Percentiles rank a stretch among this genome's conserved stretches.
Evolutionary conservation across 352 stramenopile species (phyloP).

Genomic region (Phytophthora aleatoria): DNA sequence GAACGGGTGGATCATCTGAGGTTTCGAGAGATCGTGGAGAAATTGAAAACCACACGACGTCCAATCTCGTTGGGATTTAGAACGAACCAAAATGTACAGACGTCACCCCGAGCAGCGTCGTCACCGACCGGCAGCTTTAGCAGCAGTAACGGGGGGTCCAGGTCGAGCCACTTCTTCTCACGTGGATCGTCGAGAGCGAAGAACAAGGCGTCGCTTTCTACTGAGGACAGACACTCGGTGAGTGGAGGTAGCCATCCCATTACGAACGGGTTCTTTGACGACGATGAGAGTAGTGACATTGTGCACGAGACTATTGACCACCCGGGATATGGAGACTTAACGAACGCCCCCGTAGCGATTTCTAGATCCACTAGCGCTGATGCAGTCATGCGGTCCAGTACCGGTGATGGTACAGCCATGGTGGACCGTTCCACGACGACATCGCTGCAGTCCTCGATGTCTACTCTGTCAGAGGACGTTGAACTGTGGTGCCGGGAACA

Average conservation of each 20-base stretch:
- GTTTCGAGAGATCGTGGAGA: constrained; percentile 81
- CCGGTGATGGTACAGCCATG: constrained; percentile 3
- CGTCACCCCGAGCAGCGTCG: constrained; percentile 48
- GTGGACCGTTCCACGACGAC: constrained; percentile 46
- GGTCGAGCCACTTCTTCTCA: constrained; percentile 24
- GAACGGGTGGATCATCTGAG: constrained; percentile 58
- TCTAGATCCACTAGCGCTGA: constrained; percentile 1
- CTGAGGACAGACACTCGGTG: constrained; percentile 19
- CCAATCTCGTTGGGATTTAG: constrained; percentile 76
- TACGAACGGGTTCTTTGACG: constrained; percentile 18
- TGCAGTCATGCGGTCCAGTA: constrained; percentile 4
- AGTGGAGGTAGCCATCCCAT: constrained; percentile 14
- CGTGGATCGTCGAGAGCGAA: constrained; percentile 10
- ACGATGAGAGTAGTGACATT: constrained; percentile 34
- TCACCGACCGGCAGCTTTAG: constrained; percentile 18
- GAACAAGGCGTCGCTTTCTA: constrained; percentile 3
- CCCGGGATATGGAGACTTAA: constrained; percentile 18
- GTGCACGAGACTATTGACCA: constrained; percentile 30
- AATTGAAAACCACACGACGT: constrained; percentile 69
- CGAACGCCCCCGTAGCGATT: constrained; percentile 7
- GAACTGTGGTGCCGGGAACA: constrained; percentile 81
- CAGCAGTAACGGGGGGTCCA: constrained; percentile 15
- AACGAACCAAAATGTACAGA: constrained; percentile 70
- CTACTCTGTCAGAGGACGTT: constrained; percentile 78
- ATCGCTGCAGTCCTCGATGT: constrained; percentile 57